A percentile compares a stretch with the other conserved stretches of the same genome.
Evolutionary conservation across 176 grass and related monocot genomes (phyloP).

Genomic region (Miscanthus lutarioriparius): DNA sequence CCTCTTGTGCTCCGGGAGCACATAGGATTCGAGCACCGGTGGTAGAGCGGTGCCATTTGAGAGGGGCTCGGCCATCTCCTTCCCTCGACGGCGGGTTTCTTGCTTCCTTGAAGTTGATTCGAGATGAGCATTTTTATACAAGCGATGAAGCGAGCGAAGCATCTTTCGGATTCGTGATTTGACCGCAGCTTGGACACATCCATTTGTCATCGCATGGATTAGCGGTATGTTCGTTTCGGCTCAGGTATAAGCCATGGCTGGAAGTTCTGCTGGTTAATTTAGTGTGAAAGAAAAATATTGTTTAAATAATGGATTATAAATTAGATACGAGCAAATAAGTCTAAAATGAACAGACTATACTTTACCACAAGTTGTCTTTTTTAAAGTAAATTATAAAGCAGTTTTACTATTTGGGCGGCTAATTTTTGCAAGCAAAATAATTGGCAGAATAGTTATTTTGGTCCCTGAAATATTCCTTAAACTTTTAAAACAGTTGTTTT

Average conservation of each 20-base stretch:
- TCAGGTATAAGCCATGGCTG: no score
- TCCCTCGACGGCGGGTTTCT: not conserved
- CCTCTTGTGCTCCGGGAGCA: constrained; percentile 21
- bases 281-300: no score
- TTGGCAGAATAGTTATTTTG: no score
- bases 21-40: constrained; percentile 15
- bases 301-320: no score
- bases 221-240: no score
- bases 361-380: no score
- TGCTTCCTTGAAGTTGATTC: not conserved
- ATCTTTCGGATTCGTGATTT: constrained; percentile 16
- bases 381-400: no score
- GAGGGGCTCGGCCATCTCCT: constrained; percentile 31
- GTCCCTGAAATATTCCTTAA: no score
- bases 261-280: no score
- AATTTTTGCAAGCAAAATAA: not conserved
- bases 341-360: no score
- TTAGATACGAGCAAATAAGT: no score
- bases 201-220: not conserved
- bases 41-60: constrained; percentile 12
- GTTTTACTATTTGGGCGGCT: not conserved
- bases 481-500: no score
- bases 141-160: not conserved
- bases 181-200: not conserved
- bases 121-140: not conserved